Base-by-base conservation (phyloP, 2,329 filamentous ascomycete genomes). In the Cercospora sp. region DNA sequence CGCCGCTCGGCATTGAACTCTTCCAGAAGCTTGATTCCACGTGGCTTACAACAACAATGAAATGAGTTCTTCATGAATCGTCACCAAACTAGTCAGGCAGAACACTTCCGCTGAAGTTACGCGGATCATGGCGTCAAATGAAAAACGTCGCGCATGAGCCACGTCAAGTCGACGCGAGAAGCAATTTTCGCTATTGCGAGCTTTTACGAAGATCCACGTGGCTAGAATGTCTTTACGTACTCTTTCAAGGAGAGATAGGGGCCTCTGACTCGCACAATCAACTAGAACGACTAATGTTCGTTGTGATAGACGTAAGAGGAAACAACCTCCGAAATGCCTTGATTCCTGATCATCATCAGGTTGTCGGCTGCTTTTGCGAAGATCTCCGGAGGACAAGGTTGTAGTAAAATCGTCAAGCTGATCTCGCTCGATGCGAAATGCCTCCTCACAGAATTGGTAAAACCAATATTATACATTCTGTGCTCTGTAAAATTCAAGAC, bases 391-490 rank as follows among this genome's bases (percentile, higher is more conserved):
- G 18, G 12, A 5, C 33, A 36, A 36, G n/a, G 39, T 45, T n/a
- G 39, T 45, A 5, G n/a, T 20, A 18, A n/a, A 45, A 45, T 18
- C 39, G 8, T 18, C 39, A 45, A 20, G 8, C 9, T 51, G 26
- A 10, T 5, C 4, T 13, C 9, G 9, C 45, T 45, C n/a, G 16
- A 18, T 45, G 16, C 39, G n/a, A 45, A 31, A 31, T 31, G 30
- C 30, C 30, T 31, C 8, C 30, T 31, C 30, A 31, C 30, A 10
- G 30, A 31, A 20, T 48, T 20, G n/a, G 42, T 18, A 48, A 12
- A 53, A 16, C 48, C 12, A 28, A 26, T 59, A 59, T 31, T 36
- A 59, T 36, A 59, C 55, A 59, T 59, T 20, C 55, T 59, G 55
- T 59, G 55, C 55, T 59, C 55, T 59, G 55, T 59, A 59, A 30